Evolutionary conservation across 1,284 basidiomycete species (phyloP), one percentile per base, ranked within the genome.

Genomic region (Moniliophthora roreri): DNA sequence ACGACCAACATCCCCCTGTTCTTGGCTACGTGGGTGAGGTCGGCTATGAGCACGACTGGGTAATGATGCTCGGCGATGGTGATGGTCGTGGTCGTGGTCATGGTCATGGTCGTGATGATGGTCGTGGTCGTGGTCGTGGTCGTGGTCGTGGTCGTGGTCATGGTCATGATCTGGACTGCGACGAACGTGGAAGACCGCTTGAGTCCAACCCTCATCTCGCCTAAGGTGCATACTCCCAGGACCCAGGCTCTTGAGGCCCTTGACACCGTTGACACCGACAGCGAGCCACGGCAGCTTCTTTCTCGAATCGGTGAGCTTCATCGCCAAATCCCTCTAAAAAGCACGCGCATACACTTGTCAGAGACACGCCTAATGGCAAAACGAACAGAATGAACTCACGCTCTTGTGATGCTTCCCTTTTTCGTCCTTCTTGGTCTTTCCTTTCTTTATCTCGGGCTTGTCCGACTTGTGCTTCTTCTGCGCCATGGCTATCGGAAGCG

Each of bases 21-120:
- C 28, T 6, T 6, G 11, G 28, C 28, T 32, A 32, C 28, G 28
- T 32, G 28, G 28, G 11, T 32, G 28, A 32, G 28, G 28, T 32
- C 28, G 28, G 28, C 6, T 6, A 32, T 11, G 28, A 11, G 7
- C 7, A 6, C 28, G 6, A 48, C 49, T 4, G 53, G 18, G 20
- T 47, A 24, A 13, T 51, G 41, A n/a, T 47, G 36, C 9, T 26
- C 50, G 26, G 36, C 55, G 28, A 38, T 56, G 51, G 8, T 56
- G 58, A n/a, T 47, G 54, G 10, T 48, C 50, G 41, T 58, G 58
- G 10, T 51, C 51, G 39, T 58, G 41, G 45, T 20, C 42, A 48
- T 60, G 51, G 28, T 58, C 55, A 40, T 57, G 51, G 35, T 63
- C 54, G 48, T 60, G 56, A 49, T 63, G 58, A 24, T 65, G 55